phyloP scores from a whole-genome alignment of 805 yeast species.

The Starmerella riodocensis region DNA sequence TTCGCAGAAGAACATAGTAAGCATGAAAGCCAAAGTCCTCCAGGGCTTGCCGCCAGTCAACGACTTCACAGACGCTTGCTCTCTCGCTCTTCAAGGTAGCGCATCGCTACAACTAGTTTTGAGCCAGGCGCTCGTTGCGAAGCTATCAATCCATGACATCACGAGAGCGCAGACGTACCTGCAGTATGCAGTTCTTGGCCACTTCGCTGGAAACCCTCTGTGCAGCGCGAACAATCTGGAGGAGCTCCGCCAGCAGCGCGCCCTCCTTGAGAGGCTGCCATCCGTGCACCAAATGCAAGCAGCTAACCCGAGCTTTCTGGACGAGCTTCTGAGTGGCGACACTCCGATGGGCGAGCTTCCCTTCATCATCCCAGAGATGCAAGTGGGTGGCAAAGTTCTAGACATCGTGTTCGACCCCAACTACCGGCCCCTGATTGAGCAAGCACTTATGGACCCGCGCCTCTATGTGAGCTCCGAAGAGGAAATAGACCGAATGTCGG shows the following conservation, averaged over 20 bases:
- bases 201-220: conserved; percentile 30
- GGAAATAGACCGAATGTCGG: conserved; percentile 25
- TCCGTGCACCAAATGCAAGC: conserved; percentile 24
- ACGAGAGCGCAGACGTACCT: conserved; percentile 19
- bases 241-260: conserved; percentile 5
- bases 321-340: neutral
- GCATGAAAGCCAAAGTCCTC: conserved; percentile 17
- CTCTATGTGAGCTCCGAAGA: conserved; percentile 5
- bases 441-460: conserved; percentile 33
- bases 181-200: conserved; percentile 27
- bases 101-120: conserved; percentile 3
- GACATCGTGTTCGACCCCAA: conserved; percentile 34
- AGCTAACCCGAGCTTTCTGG: neutral
- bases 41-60: conserved; percentile 8
- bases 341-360: neutral
- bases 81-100: neutral
- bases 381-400: conserved; percentile 28
- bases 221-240: conserved; percentile 15
- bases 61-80: conserved; percentile 10
- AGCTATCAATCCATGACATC: neutral
- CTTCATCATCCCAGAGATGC: conserved; percentile 33
- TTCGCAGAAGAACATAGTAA: conserved; percentile 20
- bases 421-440: conserved; percentile 32
- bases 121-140: conserved; percentile 1
- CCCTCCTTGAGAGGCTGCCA: conserved; percentile 25